Base-by-base conservation (phyloP, 345 rosid genomes). In the Hibiscus syriacus region DNA sequence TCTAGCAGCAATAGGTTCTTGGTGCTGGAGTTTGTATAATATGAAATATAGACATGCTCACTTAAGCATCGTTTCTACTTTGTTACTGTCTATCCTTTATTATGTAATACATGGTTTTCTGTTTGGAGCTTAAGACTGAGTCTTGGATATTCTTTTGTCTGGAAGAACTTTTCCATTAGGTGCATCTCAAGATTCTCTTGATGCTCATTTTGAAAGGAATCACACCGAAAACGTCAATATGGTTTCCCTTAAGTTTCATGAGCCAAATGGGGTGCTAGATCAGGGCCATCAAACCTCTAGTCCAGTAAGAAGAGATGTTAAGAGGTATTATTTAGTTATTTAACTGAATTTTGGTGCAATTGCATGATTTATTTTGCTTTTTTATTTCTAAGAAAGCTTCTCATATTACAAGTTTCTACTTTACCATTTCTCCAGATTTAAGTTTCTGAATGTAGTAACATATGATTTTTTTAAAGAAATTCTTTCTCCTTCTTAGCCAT, bases 221-320 rank as follows among this genome's bases (percentile, higher is more conserved):
- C 67, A 60, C 43, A 22, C 68, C 13, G 80, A 76, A 22, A 77
- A 78, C 69, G n/a, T 27, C 12, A 59, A 55, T 72, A 78, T 64
- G 69, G 68, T 57, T 63, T 65, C 32, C 72, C 67, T 77, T 74
- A 69, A 70, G 46, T 71, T 57, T 55, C 78, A 75, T 8, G 82
- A 81, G 55, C 71, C 78, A 11, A 79, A 65, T 64, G 77, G 55
- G 11, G 68, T 75, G 55, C 64, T 73, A 55, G 80, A 81, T 43
- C 83, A 73, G 66, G n/a, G 55, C 5, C 72, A 73, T 43, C 83
- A 73, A 68, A 14, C 32, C 5, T 75, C 79, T 45, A 83, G 85
- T 73, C 82, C 85, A 66, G 66, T 73, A 50, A 81, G 83, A 75
- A 79, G 78, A 73, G 83, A 83, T 23, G 66, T 79, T 60, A 76